These are phyloP conservation scores for Nevesoporus exiguus DNA, from an alignment of 768 basidiomycete genomes.

Conservation along the genomic window DNA sequence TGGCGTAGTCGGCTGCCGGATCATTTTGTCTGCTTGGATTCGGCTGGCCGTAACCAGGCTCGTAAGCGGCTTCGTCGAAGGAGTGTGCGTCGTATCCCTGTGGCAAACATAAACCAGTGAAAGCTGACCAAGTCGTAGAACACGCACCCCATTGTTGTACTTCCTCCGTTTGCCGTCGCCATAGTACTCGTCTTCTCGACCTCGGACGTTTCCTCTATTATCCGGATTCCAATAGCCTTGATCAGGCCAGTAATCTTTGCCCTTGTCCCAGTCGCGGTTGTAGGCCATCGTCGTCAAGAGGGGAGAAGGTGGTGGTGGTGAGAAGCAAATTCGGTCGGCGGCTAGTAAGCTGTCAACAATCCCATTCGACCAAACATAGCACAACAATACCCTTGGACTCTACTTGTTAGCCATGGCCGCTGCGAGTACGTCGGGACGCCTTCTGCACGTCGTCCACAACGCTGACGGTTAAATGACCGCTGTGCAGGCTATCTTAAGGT, in stretches of 20 bases:
- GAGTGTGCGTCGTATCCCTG: constrained; percentile 54
- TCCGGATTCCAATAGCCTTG: constrained; percentile 39
- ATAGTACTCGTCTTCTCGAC: constrained; percentile 66
- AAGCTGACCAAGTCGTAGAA: background rate
- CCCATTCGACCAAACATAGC: constrained; percentile 24
- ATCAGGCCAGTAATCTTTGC: constrained; percentile 61
- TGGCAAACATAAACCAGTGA: constrained; percentile 8
- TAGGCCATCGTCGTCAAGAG: constrained; percentile 50
- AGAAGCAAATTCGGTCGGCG: constrained; percentile 15
- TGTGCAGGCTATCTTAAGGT: constrained; percentile 58
- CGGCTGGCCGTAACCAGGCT: constrained; percentile 30
- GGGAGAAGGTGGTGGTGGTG: constrained; percentile 19
- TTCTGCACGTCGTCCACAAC: background rate
- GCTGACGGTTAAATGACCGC: constrained; percentile 17
- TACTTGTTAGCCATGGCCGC: constrained; percentile 66
- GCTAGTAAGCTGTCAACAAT: background rate
- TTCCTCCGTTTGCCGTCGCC: constrained; percentile 77
- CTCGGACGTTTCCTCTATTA: constrained; percentile 40
- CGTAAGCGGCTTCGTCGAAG: constrained; percentile 47
- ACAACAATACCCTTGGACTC: constrained; percentile 28
- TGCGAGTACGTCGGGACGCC: constrained; percentile 45
- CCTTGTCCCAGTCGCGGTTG: constrained; percentile 86
- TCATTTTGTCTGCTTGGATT: constrained; percentile 30
- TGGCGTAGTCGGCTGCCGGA: constrained; percentile 44
- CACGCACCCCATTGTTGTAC: constrained; percentile 69